Percentiles rank a stretch among this genome's conserved stretches.
phyloP scores from a whole-genome alignment of 2,329 filamentous ascomycete species.

The Fusarium sp. region DNA sequence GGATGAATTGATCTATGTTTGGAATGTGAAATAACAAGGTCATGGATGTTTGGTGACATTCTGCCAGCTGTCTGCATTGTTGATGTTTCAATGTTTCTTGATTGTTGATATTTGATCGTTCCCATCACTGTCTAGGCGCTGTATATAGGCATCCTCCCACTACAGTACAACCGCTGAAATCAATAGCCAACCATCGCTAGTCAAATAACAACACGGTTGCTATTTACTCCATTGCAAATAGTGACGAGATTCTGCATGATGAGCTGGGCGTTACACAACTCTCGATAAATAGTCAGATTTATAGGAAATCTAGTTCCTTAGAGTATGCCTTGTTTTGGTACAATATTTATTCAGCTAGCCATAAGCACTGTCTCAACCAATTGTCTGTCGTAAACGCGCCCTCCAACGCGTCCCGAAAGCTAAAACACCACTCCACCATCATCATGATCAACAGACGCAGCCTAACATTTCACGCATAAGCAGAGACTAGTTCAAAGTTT shows the following conservation, averaged over 20 bases:
- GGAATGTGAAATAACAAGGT: slow-evolving; percentile 4
- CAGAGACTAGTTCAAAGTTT: slow-evolving; percentile 19
- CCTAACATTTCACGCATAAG: slow-evolving; percentile 32
- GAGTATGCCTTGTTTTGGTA: background rate
- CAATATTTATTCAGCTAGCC: slow-evolving; percentile 25
- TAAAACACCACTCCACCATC: slow-evolving; percentile 31
- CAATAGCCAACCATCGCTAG: background rate
- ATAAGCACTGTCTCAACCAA: slow-evolving; percentile 21
- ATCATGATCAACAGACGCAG: slow-evolving; percentile 27
- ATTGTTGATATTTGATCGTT: background rate
- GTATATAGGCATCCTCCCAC: background rate
- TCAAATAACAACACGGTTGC: slow-evolving; percentile 34
- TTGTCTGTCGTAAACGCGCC: slow-evolving; percentile 23
- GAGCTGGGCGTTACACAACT: slow-evolving; percentile 20
- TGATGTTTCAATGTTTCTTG: background rate
- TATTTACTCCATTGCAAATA: slow-evolving; percentile 33
- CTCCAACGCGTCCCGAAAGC: slow-evolving; percentile 26
- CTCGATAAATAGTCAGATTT: background rate
- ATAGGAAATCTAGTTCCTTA: background rate
- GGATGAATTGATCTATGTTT: slow-evolving; percentile 2
- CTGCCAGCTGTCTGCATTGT: slow-evolving; percentile 26
- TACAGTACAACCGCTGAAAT: no score
- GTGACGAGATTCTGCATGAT: slow-evolving; percentile 27
- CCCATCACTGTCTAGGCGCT: background rate
- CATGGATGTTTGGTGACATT: background rate